Evolutionary conservation across 192 early-diverging fungal species (phyloP).

Genomic region (Coemansia sp.): DNA sequence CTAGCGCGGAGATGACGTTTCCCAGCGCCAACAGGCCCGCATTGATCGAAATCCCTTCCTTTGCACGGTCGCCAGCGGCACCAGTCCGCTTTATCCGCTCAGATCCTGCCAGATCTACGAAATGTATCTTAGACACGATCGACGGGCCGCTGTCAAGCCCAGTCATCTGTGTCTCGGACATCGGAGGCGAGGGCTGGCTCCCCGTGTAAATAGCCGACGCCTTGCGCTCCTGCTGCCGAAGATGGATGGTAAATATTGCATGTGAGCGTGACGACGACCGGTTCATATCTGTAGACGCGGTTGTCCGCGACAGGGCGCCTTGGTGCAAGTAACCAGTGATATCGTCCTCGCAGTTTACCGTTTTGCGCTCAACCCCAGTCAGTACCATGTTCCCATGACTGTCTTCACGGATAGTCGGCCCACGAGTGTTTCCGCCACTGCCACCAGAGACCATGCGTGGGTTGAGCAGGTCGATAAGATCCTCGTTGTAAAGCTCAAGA

Average conservation of each 20-base stretch:
- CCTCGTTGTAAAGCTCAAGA: slow-evolving; percentile 97
- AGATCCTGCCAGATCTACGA: slow-evolving; percentile 98
- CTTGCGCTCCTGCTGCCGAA: slow-evolving; percentile 76
- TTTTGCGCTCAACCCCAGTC: slow-evolving; percentile 79
- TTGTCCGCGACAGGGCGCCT: slow-evolving; percentile 77
- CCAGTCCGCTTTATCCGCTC: slow-evolving; percentile 94
- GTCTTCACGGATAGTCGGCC: slow-evolving; percentile 79
- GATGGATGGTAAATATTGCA: slow-evolving; percentile 90
- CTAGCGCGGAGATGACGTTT: slow-evolving; percentile 96
- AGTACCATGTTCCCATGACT: slow-evolving; percentile 83
- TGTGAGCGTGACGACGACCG: slow-evolving; percentile 90
- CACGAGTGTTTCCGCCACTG: slow-evolving; percentile 32
- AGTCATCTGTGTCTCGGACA: neutral
- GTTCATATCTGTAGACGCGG: slow-evolving; percentile 97
- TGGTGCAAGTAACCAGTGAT: slow-evolving; percentile 67
- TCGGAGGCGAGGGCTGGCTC: neutral
- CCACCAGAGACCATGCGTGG: slow-evolving; percentile 35
- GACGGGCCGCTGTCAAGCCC: slow-evolving; percentile 25
- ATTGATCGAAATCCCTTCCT: slow-evolving; percentile 98
- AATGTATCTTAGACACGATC: slow-evolving; percentile 89
- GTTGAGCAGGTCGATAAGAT: slow-evolving; percentile 83
- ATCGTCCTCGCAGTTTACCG: slow-evolving; percentile 63
- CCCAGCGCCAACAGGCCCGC: slow-evolving; percentile 93
- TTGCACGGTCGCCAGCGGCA: slow-evolving; percentile 88
- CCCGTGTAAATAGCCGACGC: slow-evolving; percentile 3